Evolutionary conservation across 2,329 filamentous ascomycete species (phyloP).

Genomic region (Ilyonectria mors-panacis): DNA sequence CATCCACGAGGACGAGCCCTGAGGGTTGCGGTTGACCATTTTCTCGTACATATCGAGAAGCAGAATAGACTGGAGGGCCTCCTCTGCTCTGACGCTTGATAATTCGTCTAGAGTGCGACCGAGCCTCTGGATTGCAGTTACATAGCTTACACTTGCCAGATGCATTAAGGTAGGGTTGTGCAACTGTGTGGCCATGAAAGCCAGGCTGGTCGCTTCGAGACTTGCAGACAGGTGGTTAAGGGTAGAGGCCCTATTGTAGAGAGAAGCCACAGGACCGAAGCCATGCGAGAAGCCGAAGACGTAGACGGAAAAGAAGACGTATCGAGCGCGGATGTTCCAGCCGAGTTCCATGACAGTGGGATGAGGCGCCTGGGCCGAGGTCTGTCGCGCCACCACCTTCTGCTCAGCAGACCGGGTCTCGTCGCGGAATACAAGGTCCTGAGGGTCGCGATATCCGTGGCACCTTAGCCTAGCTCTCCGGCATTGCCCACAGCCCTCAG

Average conservation of each 20-base stretch:
- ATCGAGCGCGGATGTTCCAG: conserved; percentile 12
- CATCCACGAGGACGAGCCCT: conserved; percentile 28
- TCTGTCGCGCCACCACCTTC: conserved; percentile 13
- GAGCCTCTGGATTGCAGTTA: conserved; percentile 4
- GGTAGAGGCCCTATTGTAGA: neutral
- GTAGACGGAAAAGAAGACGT: conserved; percentile 5
- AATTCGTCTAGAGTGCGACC: neutral
- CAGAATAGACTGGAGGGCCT: conserved; percentile 42
- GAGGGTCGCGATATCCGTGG: conserved; percentile 45
- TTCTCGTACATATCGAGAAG: conserved; percentile 50
- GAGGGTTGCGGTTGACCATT: conserved; percentile 37
- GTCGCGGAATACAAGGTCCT: conserved; percentile 44
- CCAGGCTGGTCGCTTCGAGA: conserved; percentile 45
- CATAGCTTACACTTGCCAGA: conserved; percentile 16
- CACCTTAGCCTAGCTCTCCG: conserved; percentile 41
- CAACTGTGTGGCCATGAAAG: conserved; percentile 37
- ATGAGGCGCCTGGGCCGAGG: conserved; percentile 13
- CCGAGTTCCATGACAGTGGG: conserved; percentile 1
- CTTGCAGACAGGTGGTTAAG: conserved; percentile 37
- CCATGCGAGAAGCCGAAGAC: conserved; percentile 5
- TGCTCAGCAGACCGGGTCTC: conserved; percentile 37
- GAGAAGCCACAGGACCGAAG: neutral
- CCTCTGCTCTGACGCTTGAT: conserved; percentile 15
- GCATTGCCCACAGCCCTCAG: conserved; percentile 45
- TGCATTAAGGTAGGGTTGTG: conserved; percentile 17